Percentiles rank a stretch among this genome's conserved stretches.
These are phyloP conservation scores for Vitis hybrid DNA, from an alignment of 177 flowering plant genomes.

Conservation along the genomic window DNA sequence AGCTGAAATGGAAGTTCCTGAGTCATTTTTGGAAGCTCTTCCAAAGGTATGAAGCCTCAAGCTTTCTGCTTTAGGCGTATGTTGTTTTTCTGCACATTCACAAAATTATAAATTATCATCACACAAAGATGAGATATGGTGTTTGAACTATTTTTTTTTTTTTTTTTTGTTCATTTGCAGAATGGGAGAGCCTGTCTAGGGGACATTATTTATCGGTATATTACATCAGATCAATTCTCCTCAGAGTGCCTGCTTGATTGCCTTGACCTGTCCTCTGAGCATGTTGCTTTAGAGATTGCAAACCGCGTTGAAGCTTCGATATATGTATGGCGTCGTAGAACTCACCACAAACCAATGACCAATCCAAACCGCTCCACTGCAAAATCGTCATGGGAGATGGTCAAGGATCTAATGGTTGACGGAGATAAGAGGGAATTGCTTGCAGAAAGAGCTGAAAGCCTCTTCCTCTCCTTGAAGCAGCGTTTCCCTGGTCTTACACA, in stretches of 20 bases:
- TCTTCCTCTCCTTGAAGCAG: slow-evolving; percentile 55
- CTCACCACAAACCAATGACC: slow-evolving; percentile 28
- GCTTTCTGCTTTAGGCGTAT: not conserved
- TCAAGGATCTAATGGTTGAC: slow-evolving; percentile 56
- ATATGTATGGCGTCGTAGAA: slow-evolving; percentile 64
- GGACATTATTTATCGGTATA: slow-evolving; percentile 66
- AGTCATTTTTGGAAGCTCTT: slow-evolving; percentile 76
- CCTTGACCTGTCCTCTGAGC: slow-evolving; percentile 78
- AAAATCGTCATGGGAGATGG: slow-evolving; percentile 65
- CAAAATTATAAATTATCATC: no score
- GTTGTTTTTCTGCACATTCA: not conserved
- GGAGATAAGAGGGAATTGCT: slow-evolving; percentile 63
- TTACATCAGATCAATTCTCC: slow-evolving; percentile 77
- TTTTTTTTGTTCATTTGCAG: slow-evolving; percentile 31
- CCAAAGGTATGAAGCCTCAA: slow-evolving; percentile 65
- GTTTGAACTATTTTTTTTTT: not conserved
- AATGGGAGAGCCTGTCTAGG: slow-evolving; percentile 78
- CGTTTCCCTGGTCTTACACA: slow-evolving; percentile 61
- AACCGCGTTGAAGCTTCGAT: slow-evolving; percentile 82
- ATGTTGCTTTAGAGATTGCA: slow-evolving; percentile 71
- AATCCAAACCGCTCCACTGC: slow-evolving; percentile 38
- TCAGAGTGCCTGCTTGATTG: slow-evolving; percentile 83
- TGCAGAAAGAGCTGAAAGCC: slow-evolving; percentile 58
- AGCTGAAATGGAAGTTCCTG: slow-evolving; percentile 96
- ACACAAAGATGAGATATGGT: no score